These are phyloP conservation scores for Gentiana dahurica DNA, from an alignment of 257 asterid genomes.

Conservation along the genomic window DNA sequence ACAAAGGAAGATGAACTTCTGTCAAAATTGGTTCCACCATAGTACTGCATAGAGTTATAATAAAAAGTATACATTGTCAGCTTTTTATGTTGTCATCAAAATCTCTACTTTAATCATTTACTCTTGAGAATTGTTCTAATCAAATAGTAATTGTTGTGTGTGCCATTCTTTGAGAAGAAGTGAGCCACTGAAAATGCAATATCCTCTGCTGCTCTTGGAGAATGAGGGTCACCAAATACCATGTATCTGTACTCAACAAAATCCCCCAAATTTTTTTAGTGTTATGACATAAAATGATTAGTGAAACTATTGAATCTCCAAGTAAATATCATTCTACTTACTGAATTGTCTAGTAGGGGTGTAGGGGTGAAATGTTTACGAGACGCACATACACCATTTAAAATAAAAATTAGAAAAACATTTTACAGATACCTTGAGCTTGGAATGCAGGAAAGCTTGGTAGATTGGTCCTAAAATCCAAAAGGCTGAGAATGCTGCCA, in stretches of 20 bases:
- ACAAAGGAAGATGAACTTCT: conserved; percentile 87
- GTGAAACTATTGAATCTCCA: not conserved
- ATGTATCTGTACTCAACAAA: conserved; percentile 27
- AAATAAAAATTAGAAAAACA: no score
- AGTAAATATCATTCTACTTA: conserved; percentile 16
- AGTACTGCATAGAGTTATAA: conserved; percentile 28
- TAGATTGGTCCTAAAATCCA: no score
- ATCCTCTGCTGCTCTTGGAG: conserved; percentile 89
- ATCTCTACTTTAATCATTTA: no score
- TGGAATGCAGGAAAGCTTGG: no score
- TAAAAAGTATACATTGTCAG: not conserved
- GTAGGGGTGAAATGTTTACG: no score
- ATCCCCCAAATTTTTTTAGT: no score
- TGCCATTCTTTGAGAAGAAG: conserved; percentile 75
- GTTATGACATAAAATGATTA: not conserved
- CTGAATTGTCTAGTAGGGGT: conserved; percentile 80
- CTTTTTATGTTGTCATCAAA: no score
- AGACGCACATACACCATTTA: no score
- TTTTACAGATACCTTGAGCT: no score
- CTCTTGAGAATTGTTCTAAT: conserved; percentile 17
- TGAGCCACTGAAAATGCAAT: conserved; percentile 65
- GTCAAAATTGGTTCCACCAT: conserved; percentile 93
- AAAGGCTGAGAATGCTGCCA: no score
- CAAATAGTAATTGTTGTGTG: conserved; percentile 90
- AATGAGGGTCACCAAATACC: conserved; percentile 81